phyloP scores from a whole-genome alignment of 257 asterid species.

The Solanum sejunctum region DNA sequence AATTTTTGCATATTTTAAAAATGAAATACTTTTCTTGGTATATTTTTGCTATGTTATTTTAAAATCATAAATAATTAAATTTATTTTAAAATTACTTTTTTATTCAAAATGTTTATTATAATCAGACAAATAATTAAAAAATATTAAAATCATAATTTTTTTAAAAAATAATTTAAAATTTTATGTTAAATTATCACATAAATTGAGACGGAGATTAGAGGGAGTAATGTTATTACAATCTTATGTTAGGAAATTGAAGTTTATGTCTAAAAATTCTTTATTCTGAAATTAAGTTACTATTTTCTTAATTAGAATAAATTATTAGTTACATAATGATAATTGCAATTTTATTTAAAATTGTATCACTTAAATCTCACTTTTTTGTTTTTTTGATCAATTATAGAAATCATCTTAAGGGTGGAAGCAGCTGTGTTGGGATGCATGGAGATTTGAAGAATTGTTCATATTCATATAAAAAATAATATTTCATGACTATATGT shows the following conservation, averaged over 20 bases:
- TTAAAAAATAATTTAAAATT: neutral
- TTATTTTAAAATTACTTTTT: neutral
- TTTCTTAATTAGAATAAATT: neutral
- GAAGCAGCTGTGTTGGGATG: neutral
- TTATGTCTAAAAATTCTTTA: neutral
- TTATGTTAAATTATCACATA: neutral
- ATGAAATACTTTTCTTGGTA: no score
- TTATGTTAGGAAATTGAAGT: neutral
- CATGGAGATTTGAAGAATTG: neutral
- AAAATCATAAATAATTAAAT: no score
- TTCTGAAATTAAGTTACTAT: neutral
- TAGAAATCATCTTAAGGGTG: neutral
- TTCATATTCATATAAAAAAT: neutral
- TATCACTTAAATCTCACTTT: neutral
- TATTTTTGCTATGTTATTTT: no score
- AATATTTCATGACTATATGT: neutral
- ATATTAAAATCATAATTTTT: no score
- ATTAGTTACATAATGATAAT: neutral
- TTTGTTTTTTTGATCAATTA: neutral
- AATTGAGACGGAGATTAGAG: neutral
- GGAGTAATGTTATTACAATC: neutral
- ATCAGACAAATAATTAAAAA: no score
- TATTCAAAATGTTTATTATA: no score
- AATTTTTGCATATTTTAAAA: neutral
- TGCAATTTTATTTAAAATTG: neutral